Conservation (phyloP, 2,329 filamentous ascomycete genomes). For the Neonectria coccinea region DNA sequence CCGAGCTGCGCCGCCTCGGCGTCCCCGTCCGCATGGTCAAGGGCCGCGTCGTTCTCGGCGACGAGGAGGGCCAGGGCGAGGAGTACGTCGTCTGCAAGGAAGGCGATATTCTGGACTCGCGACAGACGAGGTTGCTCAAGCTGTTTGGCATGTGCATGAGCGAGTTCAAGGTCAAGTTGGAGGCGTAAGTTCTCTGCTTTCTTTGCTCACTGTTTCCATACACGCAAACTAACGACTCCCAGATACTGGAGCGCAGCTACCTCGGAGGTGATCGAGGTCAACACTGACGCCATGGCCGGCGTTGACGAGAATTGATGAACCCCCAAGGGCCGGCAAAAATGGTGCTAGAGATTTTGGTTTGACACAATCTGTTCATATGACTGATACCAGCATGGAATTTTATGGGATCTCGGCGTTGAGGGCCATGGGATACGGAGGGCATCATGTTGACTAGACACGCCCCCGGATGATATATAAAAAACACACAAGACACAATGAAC, state of each 20-base stretch:
- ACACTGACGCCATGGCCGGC: slow-evolving; percentile 51
- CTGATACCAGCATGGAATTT: slow-evolving; percentile 51
- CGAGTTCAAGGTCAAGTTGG: slow-evolving; percentile 86
- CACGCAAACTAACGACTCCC: slow-evolving; percentile 32
- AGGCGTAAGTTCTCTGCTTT: slow-evolving; percentile 68
- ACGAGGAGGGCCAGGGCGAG: slow-evolving; percentile 63
- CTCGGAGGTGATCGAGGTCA: slow-evolving; percentile 68
- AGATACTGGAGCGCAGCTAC: slow-evolving; percentile 73
- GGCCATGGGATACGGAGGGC: slow-evolving; percentile 48
- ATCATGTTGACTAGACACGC: slow-evolving; percentile 47
- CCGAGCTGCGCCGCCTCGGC: slow-evolving; percentile 87
- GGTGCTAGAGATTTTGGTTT: slow-evolving; percentile 45
- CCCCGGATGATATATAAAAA: slow-evolving; percentile 42
- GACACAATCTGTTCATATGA: slow-evolving; percentile 47
- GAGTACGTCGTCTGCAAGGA: slow-evolving; percentile 85
- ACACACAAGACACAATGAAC: slow-evolving; percentile 33
- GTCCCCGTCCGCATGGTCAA: slow-evolving; percentile 90
- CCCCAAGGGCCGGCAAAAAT: slow-evolving; percentile 25
- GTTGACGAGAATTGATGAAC: slow-evolving; percentile 40
- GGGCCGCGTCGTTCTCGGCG: slow-evolving; percentile 83
- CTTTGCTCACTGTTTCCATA: not conserved
- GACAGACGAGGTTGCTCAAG: slow-evolving; percentile 94
- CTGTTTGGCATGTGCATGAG: slow-evolving; percentile 91
- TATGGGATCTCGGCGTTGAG: slow-evolving; percentile 52
- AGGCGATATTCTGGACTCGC: slow-evolving; percentile 86